phyloP scores from a whole-genome alignment of 2,329 filamentous ascomycete genomes.

The Trichoderma simmonsii region DNA sequence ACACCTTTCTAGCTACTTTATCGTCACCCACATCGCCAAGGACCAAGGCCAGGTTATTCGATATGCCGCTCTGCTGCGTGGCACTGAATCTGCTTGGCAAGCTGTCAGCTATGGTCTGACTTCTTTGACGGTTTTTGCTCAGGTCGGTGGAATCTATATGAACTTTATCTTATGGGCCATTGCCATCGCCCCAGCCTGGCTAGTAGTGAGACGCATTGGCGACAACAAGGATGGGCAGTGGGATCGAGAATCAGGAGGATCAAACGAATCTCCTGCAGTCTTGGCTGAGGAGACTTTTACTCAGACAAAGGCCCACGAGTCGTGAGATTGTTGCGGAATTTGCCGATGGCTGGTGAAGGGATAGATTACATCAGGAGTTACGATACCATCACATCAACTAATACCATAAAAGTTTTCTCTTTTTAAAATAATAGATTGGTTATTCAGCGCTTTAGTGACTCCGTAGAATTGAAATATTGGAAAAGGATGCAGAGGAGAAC shows the following conservation, averaged over 20 bases:
- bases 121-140: conserved; percentile 58
- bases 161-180: conserved; percentile 68
- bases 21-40: conserved; percentile 63
- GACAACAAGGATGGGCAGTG: conserved; percentile 17
- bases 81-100: conserved; percentile 70
- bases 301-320: neutral
- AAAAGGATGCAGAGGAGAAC: neutral
- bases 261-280: neutral
- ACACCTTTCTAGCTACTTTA: conserved; percentile 55
- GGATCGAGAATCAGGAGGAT: conserved; percentile 7
- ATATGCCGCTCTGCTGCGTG: conserved; percentile 64
- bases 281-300: neutral
- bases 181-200: conserved; percentile 63
- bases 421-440: neutral
- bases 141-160: conserved; percentile 65
- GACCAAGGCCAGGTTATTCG: conserved; percentile 63
- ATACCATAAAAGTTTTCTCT: neutral
- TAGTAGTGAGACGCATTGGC: conserved; percentile 53
- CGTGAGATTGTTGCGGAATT: neutral
- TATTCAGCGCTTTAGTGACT: neutral
- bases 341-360: neutral
- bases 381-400: neutral
- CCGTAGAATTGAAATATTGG: neutral
- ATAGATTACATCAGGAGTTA: neutral
- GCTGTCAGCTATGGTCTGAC: conserved; percentile 68